Percentiles rank a stretch among this genome's conserved stretches.
These are phyloP conservation scores for Aspergillus persii DNA, from an alignment of 2,329 filamentous ascomycete species.

Conservation along the genomic window DNA sequence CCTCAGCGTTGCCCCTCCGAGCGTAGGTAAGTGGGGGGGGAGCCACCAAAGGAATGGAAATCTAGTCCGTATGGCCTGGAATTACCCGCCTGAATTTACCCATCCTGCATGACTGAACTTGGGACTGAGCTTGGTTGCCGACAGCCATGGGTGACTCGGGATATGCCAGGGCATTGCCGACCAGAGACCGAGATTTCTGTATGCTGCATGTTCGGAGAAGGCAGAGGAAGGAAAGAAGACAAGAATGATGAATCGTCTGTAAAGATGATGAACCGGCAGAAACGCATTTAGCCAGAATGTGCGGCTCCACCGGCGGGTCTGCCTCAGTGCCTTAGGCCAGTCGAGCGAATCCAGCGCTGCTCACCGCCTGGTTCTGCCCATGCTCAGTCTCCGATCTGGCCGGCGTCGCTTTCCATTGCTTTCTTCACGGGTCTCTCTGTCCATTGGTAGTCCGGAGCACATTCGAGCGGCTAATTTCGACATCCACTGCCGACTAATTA, in stretches of 20 bases:
- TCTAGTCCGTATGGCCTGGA: slow-evolving; percentile 6
- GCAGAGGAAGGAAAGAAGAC: too few species aligned
- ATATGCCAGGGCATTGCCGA: not conserved
- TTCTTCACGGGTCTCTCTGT: not conserved
- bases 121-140: too few species aligned
- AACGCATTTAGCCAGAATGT: slow-evolving; percentile 10
- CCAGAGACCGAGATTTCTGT: too few species aligned
- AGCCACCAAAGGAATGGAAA: not conserved
- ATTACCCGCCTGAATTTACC: slow-evolving; percentile 3
- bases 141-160: not conserved
- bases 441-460: not conserved
- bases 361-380: slow-evolving; percentile 9
- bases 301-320: not conserved
- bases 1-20: slow-evolving; percentile 5
- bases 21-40: slow-evolving; percentile 4
- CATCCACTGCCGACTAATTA: not conserved
- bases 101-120: not conserved
- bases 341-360: not conserved
- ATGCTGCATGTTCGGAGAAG: not conserved
- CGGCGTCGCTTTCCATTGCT: not conserved
- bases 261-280: not conserved
- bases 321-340: not conserved
- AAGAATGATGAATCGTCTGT: too few species aligned
- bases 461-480: not conserved
- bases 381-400: too few species aligned